phyloP scores from a whole-genome alignment of 2,329 filamentous ascomycete genomes.

The Monilinia aucupariae region DNA sequence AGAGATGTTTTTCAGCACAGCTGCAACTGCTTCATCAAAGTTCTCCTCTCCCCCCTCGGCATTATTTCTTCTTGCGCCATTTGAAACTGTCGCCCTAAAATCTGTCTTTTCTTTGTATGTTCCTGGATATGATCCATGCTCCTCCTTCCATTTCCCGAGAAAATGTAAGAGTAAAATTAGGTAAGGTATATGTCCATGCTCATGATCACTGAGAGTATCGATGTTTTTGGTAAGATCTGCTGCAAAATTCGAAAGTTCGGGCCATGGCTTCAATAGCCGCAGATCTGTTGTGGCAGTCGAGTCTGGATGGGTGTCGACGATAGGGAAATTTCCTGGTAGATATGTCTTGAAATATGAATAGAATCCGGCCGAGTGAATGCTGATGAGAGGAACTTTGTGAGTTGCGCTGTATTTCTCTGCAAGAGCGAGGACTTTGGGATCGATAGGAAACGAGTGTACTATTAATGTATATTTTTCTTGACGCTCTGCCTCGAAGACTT shows the following conservation, averaged over 20 bases:
- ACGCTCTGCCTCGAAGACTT: slow-evolving; percentile 30
- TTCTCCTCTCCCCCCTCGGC: slow-evolving; percentile 92
- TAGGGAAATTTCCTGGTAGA: slow-evolving; percentile 74
- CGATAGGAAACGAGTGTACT: slow-evolving; percentile 54
- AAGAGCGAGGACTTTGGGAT: slow-evolving; percentile 44
- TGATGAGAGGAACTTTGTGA: slow-evolving; percentile 67
- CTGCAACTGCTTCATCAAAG: slow-evolving; percentile 83
- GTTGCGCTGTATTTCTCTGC: slow-evolving; percentile 47
- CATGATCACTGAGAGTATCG: slow-evolving; percentile 64
- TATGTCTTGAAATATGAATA: slow-evolving; percentile 82
- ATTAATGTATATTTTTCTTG: slow-evolving; percentile 52
- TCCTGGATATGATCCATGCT: slow-evolving; percentile 62
- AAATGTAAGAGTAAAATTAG: slow-evolving; percentile 77
- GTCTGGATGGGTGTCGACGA: slow-evolving; percentile 94
- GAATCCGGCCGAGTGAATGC: slow-evolving; percentile 85
- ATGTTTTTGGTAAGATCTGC: slow-evolving; percentile 62
- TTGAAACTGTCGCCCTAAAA: slow-evolving; percentile 67
- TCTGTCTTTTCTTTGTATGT: slow-evolving; percentile 81
- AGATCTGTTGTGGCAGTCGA: slow-evolving; percentile 79
- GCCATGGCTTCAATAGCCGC: slow-evolving; percentile 79
- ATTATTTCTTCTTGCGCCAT: slow-evolving; percentile 63
- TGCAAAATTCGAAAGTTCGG: slow-evolving; percentile 66
- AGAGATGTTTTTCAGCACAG: slow-evolving; percentile 82
- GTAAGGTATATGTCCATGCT: slow-evolving; percentile 90
- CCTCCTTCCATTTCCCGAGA: slow-evolving; percentile 72